Conservation (phyloP, 345 rosid species). For the Turnera subulata region DNA sequence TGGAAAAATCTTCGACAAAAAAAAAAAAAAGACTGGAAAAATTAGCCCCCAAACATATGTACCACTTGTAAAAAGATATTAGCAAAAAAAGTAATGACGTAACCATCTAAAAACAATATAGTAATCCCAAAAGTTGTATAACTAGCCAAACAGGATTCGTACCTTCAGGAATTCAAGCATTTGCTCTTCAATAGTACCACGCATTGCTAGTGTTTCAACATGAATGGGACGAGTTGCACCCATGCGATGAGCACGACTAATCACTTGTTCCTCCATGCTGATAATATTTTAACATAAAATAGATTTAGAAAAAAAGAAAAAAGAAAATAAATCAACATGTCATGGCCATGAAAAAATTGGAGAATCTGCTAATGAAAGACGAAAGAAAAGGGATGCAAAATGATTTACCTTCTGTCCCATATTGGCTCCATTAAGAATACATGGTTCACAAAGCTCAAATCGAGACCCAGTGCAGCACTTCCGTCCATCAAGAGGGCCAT, state of each 20-base stretch:
- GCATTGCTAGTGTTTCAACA: slow-evolving; percentile 90
- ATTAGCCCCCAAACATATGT: too few relatives aligned
- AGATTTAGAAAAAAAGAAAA: not conserved
- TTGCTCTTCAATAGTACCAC: slow-evolving; percentile 85
- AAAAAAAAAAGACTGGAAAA: too few relatives aligned
- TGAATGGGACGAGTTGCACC: slow-evolving; percentile 83
- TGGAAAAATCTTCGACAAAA: too few relatives aligned
- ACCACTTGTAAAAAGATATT: too few relatives aligned
- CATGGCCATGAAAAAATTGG: not conserved
- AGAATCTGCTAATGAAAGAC: not conserved
- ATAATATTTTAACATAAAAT: slow-evolving; percentile 2
- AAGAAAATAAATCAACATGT: not conserved
- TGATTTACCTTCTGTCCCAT: slow-evolving; percentile 86
- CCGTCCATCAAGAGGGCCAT: slow-evolving; percentile 96
- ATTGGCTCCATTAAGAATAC: slow-evolving; percentile 95
- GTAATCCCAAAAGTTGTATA: too few relatives aligned
- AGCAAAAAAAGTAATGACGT: too few relatives aligned
- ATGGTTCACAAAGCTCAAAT: slow-evolving; percentile 85
- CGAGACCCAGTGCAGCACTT: slow-evolving; percentile 94
- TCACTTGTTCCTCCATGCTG: slow-evolving; percentile 97
- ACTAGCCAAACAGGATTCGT: too few relatives aligned
- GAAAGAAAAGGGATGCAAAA: not conserved
- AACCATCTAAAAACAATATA: too few relatives aligned
- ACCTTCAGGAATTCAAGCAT: slow-evolving; percentile 88
- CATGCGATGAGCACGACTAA: slow-evolving; percentile 92